A percentile compares a stretch with the other conserved stretches of the same genome.
Conservation (phyloP, 2,329 filamentous ascomycete species). For the Anisogramma anomala region DNA sequence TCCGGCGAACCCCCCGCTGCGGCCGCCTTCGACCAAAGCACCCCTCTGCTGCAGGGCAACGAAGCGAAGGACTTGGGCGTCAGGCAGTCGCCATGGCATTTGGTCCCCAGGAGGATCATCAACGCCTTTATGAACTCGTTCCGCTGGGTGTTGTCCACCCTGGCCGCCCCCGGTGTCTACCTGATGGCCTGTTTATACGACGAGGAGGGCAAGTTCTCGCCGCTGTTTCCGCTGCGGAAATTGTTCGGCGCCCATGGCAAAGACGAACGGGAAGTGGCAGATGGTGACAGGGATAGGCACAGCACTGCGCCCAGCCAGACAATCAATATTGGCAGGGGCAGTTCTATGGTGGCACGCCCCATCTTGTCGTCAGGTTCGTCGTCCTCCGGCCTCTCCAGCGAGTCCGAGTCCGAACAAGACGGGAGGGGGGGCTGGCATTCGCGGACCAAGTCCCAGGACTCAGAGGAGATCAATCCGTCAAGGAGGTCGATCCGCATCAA, state of each 20-base stretch:
- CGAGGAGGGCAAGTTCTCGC: slow-evolving; percentile 65
- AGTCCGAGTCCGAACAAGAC: slow-evolving; percentile 52
- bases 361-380: slow-evolving; percentile 35
- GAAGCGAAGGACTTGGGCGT: slow-evolving; percentile 22
- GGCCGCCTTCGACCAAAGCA: slow-evolving; percentile 47
- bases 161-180: slow-evolving; percentile 72
- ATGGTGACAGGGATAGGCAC: slow-evolving; percentile 25
- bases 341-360: slow-evolving; percentile 16
- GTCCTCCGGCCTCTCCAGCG: slow-evolving; percentile 58
- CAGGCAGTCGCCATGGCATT: slow-evolving; percentile 38
- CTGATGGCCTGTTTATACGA: slow-evolving; percentile 75
- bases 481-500: slow-evolving; percentile 85
- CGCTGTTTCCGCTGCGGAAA: slow-evolving; percentile 60
- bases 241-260: slow-evolving; percentile 41
- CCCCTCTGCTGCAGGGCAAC: slow-evolving; percentile 47
- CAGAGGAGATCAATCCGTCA: slow-evolving; percentile 55
- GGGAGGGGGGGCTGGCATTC: slow-evolving; percentile 36
- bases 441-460: slow-evolving; percentile 46
- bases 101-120: slow-evolving; percentile 57
- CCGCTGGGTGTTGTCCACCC: slow-evolving; percentile 64
- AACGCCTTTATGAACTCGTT: slow-evolving; percentile 64
- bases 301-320: slow-evolving; percentile 17
- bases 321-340: slow-evolving; percentile 15
- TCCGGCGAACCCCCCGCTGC: slow-evolving; percentile 15
- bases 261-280: slow-evolving; percentile 37